Evolutionary conservation across 441 rosid genomes (phyloP).

Genomic region (Hura crepitans): DNA sequence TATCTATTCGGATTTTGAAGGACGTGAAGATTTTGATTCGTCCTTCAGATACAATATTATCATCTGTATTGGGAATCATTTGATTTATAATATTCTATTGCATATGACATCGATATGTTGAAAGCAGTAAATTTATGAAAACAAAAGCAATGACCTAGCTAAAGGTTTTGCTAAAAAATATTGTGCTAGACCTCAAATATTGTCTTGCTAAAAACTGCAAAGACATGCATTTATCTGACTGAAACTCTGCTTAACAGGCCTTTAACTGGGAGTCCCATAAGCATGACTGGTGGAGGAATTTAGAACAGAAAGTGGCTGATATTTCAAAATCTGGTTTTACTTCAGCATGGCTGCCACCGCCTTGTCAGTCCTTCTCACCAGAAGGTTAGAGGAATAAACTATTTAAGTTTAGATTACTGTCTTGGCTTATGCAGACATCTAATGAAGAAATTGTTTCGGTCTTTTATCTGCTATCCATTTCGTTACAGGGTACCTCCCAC

Average conservation of each 20-base stretch:
- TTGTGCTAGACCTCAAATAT: neutral
- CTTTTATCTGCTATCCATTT: neutral
- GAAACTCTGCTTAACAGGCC: conserved; percentile 45
- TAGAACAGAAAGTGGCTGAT: conserved; percentile 62
- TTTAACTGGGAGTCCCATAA: conserved; percentile 96
- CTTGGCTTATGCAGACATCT: neutral
- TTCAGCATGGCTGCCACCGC: conserved; percentile 86
- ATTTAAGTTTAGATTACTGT: conserved; percentile 1
- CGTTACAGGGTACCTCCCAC: conserved; percentile 85
- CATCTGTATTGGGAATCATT: neutral
- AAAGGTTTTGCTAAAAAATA: neutral
- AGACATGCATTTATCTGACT: conserved; percentile 10
- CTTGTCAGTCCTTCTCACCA: conserved; percentile 64
- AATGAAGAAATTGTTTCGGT: neutral
- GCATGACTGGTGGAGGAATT: conserved; percentile 84
- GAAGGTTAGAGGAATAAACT: conserved; percentile 51
- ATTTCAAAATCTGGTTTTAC: conserved; percentile 86
- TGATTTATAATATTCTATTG: neutral
- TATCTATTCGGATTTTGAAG: neutral
- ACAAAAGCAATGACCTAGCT: neutral
- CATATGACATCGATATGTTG: conserved; percentile 6
- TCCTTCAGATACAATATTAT: neutral
- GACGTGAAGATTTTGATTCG: neutral
- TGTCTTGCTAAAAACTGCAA: neutral
- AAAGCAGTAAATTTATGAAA: neutral